phyloP scores from a whole-genome alignment of 148 eudicot species.

The Camellia sinensis region DNA sequence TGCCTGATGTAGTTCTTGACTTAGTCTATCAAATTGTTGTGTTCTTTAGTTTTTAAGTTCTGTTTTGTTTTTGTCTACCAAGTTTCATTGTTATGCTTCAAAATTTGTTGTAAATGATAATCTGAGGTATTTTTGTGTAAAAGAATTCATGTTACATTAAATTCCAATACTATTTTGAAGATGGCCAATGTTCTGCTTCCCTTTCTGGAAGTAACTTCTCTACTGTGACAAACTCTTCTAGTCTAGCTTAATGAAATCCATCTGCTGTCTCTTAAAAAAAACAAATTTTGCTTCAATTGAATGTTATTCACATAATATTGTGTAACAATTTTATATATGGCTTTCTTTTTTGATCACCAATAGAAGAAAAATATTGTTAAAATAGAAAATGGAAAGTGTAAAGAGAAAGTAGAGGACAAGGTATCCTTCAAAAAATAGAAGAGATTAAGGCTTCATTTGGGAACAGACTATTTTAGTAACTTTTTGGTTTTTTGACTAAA shows the following conservation, averaged over 20 bases:
- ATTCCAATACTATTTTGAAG: neutral
- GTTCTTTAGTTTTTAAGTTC: neutral
- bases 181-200: neutral
- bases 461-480: no score
- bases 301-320: no score
- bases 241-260: neutral
- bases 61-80: neutral
- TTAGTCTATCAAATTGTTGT: neutral
- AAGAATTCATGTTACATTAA: neutral
- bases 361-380: no score
- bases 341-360: no score
- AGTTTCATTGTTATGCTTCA: neutral
- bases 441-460: no score
- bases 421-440: no score
- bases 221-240: no score
- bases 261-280: neutral
- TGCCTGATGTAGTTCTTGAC: neutral
- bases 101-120: neutral
- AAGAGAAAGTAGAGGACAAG: no score
- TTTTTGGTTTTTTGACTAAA: no score
- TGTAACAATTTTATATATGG: no score
- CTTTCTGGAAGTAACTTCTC: neutral
- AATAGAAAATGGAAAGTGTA: no score
- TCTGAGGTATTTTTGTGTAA: neutral
- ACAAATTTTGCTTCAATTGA: no score